Evolutionary conservation across 495 filamentous ascomycete genomes (phyloP), one percentile per base, ranked within the genome.

Genomic region (Xylaria longipes): DNA sequence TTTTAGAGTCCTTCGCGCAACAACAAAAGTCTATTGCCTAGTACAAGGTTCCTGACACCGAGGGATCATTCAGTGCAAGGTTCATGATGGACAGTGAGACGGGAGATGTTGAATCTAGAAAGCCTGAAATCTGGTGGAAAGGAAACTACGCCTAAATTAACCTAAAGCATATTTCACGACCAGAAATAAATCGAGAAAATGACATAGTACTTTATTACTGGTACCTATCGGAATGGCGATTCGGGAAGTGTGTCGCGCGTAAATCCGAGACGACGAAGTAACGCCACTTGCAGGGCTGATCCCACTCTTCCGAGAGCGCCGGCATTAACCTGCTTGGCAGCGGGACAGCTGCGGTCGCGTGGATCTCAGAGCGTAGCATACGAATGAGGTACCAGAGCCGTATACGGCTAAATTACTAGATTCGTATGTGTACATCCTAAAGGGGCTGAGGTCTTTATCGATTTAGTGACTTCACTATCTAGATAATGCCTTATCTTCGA

Each of bases 241-340:
- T 62, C n/a, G 41, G 27, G 43, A 65, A 56, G 50, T 39, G 46
- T 52, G 29, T 31, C 62, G 43, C 29, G 39, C 63, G 48, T 66
- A 35, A 20, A 66, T 39, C 17, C 45, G 29, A n/a, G 29, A 65
- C 39, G 39, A 48, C 63, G 63, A 45, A 65, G 43, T 46, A 65
- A 52, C 57, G 31, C 29, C 22, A 61, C 29, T 27, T 70, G 68
- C 68, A 70, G 68, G 56, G 68, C 68, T 61, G 58, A 63, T 70
- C 33, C 68, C 57, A 70, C 68, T 56, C 58, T 64, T 60, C 41
- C 68, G 46, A 70, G 46, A 31, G 25, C 45, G 41, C 68, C 58
- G 68, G 68, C 33, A 48, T 29, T 58, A 63, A 52, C 43, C 45
- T 35, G 35, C 58, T 64, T 70, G 58, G 58, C 68, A 41, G 33